Percentiles rank a stretch among this genome's conserved stretches.
Evolutionary conservation across 306 rosid genomes (phyloP).

Genomic region (Prunus mume): DNA sequence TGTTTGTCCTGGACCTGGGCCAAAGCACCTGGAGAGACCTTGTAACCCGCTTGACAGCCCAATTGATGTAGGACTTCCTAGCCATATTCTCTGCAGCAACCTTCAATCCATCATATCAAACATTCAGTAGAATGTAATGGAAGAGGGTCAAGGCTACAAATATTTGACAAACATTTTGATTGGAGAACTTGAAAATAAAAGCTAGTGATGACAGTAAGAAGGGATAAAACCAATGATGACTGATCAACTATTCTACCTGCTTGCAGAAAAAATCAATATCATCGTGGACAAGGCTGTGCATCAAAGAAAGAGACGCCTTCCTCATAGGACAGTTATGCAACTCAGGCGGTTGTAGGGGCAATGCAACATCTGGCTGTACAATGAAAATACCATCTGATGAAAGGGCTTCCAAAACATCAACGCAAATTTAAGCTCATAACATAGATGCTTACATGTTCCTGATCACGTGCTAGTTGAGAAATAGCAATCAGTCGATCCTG

Average conservation of each 20-base stretch:
- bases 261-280: constrained; percentile 85
- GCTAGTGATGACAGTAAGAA: neutral
- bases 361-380: constrained; percentile 85
- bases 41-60: constrained; percentile 96
- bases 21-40: constrained; percentile 90
- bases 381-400: constrained; percentile 16
- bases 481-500: constrained; percentile 85
- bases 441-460: constrained; percentile 69
- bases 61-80: constrained; percentile 82
- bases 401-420: neutral
- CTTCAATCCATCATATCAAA: constrained; percentile 44
- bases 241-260: constrained; percentile 42
- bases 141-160: constrained; percentile 22
- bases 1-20: constrained; percentile 93
- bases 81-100: constrained; percentile 80
- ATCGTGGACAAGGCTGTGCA: constrained; percentile 74
- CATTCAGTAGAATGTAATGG: constrained; percentile 22
- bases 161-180: constrained; percentile 18
- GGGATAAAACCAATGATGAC: neutral
- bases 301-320: constrained; percentile 52
- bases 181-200: constrained; percentile 3
- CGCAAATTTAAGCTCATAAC: neutral
- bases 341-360: constrained; percentile 75
- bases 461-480: constrained; percentile 87
- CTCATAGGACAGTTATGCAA: constrained; percentile 56